Percentiles rank a stretch among this genome's conserved stretches.
Conservation (phyloP, 129 eudicot species). For the Lactuca sativa region DNA sequence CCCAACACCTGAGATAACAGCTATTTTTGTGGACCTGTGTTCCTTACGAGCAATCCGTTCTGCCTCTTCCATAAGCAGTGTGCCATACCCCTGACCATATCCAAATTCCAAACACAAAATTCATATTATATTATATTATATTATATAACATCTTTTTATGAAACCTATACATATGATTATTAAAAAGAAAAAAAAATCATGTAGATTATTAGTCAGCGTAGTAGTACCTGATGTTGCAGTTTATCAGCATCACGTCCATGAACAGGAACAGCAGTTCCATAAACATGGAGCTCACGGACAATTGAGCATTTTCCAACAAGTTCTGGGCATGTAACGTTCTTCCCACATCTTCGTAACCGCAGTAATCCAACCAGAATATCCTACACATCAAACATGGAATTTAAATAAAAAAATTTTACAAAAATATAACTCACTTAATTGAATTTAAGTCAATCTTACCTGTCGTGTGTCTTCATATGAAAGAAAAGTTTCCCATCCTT, state of each 20-base stretch:
- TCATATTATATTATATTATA: too few relatives aligned
- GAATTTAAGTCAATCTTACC: conserved; percentile 39
- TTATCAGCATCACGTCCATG: conserved; percentile 96
- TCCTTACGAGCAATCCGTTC: conserved; percentile 80
- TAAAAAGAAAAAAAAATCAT: too few relatives aligned
- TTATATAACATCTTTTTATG: too few relatives aligned
- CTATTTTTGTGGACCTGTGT: conserved; percentile 86
- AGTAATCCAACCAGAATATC: conserved; percentile 92
- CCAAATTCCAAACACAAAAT: background rate
- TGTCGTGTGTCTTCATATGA: conserved; percentile 96
- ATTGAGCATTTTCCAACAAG: conserved; percentile 89
- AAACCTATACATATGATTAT: too few relatives aligned
- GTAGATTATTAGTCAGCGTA: background rate
- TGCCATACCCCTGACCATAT: conserved; percentile 74
- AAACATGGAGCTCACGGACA: conserved; percentile 96
- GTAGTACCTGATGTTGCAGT: conserved; percentile 82
- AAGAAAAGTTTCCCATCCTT: conserved; percentile 99
- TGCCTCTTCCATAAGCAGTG: conserved; percentile 96
- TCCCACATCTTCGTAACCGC: conserved; percentile 85
- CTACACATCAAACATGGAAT: conserved; percentile 32
- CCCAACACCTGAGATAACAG: conserved; percentile 95
- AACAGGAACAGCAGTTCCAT: conserved; percentile 98
- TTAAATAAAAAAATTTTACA: too few relatives aligned
- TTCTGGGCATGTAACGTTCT: conserved; percentile 84
- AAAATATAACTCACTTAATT: too few relatives aligned